phyloP scores from a whole-genome alignment of 768 basidiomycete genomes.

The Rhodotorula kratochvilovae region DNA sequence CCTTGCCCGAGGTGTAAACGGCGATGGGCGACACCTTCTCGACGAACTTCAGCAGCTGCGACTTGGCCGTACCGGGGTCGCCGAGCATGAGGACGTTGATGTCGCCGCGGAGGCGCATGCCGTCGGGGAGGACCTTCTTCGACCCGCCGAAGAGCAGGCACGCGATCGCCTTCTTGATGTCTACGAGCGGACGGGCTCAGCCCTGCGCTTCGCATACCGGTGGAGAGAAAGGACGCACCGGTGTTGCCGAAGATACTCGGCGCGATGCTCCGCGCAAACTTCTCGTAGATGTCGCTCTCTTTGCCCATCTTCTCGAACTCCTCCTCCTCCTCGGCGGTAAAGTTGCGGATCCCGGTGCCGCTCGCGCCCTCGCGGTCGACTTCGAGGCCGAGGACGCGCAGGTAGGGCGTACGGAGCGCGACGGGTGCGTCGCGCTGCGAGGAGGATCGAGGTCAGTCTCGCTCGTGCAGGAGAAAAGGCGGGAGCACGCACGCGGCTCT shows the following conservation, averaged over 20 bases:
- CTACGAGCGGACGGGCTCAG: constrained; percentile 49
- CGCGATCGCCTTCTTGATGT: constrained; percentile 95
- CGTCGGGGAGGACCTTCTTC: constrained; percentile 93
- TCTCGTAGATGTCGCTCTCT: constrained; percentile 79
- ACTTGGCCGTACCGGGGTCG: constrained; percentile 98
- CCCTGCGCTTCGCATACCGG: neutral
- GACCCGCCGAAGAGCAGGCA: constrained; percentile 96
- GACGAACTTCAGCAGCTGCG: constrained; percentile 95
- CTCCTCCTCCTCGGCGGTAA: constrained; percentile 93
- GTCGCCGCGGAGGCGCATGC: constrained; percentile 92
- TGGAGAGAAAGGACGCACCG: constrained; percentile 54
- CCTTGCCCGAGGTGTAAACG: constrained; percentile 97
- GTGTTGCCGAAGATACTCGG: constrained; percentile 95
- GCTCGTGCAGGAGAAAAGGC: too few relatives aligned
- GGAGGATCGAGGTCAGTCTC: too few relatives aligned
- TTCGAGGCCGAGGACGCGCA: constrained; percentile 87
- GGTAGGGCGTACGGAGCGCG: constrained; percentile 87
- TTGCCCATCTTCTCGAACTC: constrained; percentile 86
- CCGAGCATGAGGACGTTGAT: constrained; percentile 95
- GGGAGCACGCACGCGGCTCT: constrained; percentile 59
- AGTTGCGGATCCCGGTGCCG: constrained; percentile 58
- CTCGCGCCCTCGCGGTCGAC: constrained; percentile 72
- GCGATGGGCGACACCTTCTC: constrained; percentile 98
- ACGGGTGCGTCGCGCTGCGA: constrained; percentile 62
- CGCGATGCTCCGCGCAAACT: constrained; percentile 86